Evolutionary conservation across 768 basidiomycete species (phyloP).

Genomic region (Lactifluus volemus): DNA sequence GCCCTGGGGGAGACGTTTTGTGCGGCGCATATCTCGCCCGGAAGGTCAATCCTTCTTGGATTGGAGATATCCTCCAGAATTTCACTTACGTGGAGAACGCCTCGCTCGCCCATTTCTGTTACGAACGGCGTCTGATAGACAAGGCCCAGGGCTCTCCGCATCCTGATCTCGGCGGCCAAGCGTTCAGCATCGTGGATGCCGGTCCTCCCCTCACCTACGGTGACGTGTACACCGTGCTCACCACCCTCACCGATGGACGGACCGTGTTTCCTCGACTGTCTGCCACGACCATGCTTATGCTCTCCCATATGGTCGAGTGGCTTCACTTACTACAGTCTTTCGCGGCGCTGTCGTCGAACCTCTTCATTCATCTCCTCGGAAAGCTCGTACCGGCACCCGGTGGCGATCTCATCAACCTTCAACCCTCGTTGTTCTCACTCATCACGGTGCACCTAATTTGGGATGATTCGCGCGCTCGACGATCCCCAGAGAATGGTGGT

Average conservation of each 20-base stretch:
- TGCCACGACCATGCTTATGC: slow-evolving; percentile 52
- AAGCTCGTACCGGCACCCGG: slow-evolving; percentile 21
- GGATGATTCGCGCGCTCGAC: slow-evolving; percentile 33
- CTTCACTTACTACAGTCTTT: slow-evolving; percentile 28
- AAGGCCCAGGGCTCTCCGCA: slow-evolving; percentile 30
- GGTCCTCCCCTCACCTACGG: slow-evolving; percentile 55
- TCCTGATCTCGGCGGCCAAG: slow-evolving; percentile 68
- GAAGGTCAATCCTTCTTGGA: slow-evolving; percentile 55
- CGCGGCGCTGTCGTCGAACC: slow-evolving; percentile 21
- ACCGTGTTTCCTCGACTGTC: slow-evolving; percentile 48
- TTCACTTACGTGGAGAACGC: slow-evolving; percentile 74
- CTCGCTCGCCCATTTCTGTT: slow-evolving; percentile 60
- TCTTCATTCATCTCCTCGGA: slow-evolving; percentile 28
- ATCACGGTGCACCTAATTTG: slow-evolving; percentile 31
- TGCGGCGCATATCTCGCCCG: slow-evolving; percentile 56
- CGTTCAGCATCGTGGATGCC: slow-evolving; percentile 58
- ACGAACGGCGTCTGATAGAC: slow-evolving; percentile 64
- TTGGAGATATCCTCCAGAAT: slow-evolving; percentile 46
- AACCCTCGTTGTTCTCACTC: slow-evolving; percentile 32
- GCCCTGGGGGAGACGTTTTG: slow-evolving; percentile 65
- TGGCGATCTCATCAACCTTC: slow-evolving; percentile 31
- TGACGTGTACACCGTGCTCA: slow-evolving; percentile 49
- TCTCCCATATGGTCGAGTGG: slow-evolving; percentile 55
- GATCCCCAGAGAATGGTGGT: slow-evolving; percentile 29
- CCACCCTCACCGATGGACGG: slow-evolving; percentile 48